These are phyloP conservation scores for Russula abietina DNA, from an alignment of 768 basidiomycete genomes.

Conservation along the genomic window DNA sequence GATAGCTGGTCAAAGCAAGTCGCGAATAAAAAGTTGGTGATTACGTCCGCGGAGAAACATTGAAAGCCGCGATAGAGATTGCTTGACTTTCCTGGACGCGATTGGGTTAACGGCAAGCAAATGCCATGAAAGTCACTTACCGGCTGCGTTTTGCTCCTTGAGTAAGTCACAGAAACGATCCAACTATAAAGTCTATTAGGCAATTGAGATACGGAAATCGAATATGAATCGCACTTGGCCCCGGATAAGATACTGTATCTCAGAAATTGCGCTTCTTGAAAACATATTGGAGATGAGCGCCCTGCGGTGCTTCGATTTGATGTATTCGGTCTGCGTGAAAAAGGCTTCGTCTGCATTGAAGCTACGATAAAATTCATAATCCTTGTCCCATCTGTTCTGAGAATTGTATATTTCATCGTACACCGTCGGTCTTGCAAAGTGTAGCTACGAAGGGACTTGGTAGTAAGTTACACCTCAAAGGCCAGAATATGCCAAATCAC, in stretches of 20 bases:
- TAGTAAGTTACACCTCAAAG: neutral
- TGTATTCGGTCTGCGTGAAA: constrained; percentile 35
- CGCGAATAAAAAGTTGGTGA: constrained; percentile 40
- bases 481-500: no score
- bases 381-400: constrained; percentile 35
- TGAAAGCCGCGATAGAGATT: constrained; percentile 40
- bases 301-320: constrained; percentile 32
- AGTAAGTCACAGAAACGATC: constrained; percentile 29
- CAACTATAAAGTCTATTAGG: constrained; percentile 28
- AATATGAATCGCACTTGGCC: constrained; percentile 26
- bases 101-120: neutral
- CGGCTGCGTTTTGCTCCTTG: constrained; percentile 1
- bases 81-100: constrained; percentile 23
- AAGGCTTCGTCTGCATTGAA: constrained; percentile 35
- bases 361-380: constrained; percentile 34
- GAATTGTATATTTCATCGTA: constrained; percentile 19
- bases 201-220: neutral
- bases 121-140: neutral
- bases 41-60: constrained; percentile 39
- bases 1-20: constrained; percentile 32
- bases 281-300: constrained; percentile 35
- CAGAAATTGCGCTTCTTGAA: constrained; percentile 35
- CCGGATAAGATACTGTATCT: constrained; percentile 34
- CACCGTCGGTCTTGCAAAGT: constrained; percentile 8
- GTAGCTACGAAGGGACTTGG: neutral